Evolutionary conservation across 768 basidiomycete species (phyloP).

Genomic region (Hygrophorus pudorinus): DNA sequence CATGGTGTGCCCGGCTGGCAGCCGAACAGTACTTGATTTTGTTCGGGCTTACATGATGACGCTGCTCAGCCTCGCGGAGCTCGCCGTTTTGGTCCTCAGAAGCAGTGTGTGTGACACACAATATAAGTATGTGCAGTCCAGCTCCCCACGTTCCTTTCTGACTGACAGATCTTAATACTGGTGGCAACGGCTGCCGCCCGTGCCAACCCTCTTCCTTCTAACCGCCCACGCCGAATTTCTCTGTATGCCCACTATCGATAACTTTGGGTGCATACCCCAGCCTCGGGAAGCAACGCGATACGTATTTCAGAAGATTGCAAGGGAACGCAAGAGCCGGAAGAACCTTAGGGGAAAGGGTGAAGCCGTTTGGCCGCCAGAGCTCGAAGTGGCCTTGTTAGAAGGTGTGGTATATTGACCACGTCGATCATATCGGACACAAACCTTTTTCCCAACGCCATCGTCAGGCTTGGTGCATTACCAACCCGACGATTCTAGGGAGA

Average conservation of each 20-base stretch:
- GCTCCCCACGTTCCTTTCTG: not conserved
- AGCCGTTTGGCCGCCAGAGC: constrained; percentile 71
- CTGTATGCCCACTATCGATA: constrained; percentile 7
- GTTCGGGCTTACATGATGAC: not conserved
- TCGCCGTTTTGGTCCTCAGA: no score
- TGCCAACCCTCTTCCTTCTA: not conserved
- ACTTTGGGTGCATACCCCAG: constrained; percentile 10
- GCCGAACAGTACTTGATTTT: no score
- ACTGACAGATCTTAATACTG: constrained; percentile 1
- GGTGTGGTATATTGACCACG: constrained; percentile 28
- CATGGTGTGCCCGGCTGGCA: no score
- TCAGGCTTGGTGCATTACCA: constrained; percentile 63
- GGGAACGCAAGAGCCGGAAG: constrained; percentile 68
- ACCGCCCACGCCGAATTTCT: not conserved
- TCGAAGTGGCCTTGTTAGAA: constrained; percentile 70
- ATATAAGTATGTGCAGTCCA: constrained; percentile 1
- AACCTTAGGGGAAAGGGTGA: constrained; percentile 56
- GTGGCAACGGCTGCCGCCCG: not conserved
- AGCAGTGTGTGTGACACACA: not conserved
- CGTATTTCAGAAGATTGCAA: constrained; percentile 58
- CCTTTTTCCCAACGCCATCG: constrained; percentile 10
- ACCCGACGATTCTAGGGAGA: constrained; percentile 65
- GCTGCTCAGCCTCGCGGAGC: constrained; percentile 1
- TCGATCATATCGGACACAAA: not conserved
- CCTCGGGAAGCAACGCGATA: constrained; percentile 35